These are phyloP conservation scores for Calophaca sinica DNA, from an alignment of 306 rosid genomes.

Conservation along the genomic window DNA sequence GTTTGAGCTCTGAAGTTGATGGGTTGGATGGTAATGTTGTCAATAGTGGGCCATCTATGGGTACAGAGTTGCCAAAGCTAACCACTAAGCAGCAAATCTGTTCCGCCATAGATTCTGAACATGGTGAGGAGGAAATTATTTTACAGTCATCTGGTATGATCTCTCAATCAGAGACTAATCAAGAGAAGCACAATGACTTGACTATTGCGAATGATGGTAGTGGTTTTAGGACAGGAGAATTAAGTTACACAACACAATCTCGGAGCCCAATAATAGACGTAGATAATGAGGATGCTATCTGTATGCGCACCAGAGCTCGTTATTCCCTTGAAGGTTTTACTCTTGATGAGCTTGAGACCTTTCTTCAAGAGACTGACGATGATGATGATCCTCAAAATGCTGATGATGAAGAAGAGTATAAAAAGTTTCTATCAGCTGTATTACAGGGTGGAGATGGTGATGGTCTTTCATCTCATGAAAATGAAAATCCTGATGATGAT, in stretches of 20 bases:
- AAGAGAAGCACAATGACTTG: conserved; percentile 52
- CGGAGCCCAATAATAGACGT: conserved; percentile 52
- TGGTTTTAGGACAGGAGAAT: conserved; percentile 50
- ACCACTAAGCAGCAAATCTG: conserved; percentile 42
- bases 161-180: conserved; percentile 52
- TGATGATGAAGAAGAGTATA: conserved; percentile 92
- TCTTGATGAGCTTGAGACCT: conserved; percentile 93
- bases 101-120: conserved; percentile 53
- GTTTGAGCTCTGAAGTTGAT: conserved; percentile 87
- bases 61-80: conserved; percentile 44
- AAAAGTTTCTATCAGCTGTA: conserved; percentile 86
- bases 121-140: conserved; percentile 68
- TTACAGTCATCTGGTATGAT: conserved; percentile 53
- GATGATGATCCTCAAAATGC: conserved; percentile 92
- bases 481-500: conserved; percentile 79
- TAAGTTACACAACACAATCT: conserved; percentile 45
- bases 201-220: conserved; percentile 42
- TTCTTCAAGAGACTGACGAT: conserved; percentile 97
- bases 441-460: conserved; percentile 75
- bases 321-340: conserved; percentile 88
- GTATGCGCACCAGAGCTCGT: conserved; percentile 94
- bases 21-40: conserved; percentile 69
- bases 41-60: conserved; percentile 47
- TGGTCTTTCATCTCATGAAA: conserved; percentile 59
- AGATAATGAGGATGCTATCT: conserved; percentile 80